phyloP scores from a whole-genome alignment of 768 basidiomycete species.

The Boletus vinaceobasis region DNA sequence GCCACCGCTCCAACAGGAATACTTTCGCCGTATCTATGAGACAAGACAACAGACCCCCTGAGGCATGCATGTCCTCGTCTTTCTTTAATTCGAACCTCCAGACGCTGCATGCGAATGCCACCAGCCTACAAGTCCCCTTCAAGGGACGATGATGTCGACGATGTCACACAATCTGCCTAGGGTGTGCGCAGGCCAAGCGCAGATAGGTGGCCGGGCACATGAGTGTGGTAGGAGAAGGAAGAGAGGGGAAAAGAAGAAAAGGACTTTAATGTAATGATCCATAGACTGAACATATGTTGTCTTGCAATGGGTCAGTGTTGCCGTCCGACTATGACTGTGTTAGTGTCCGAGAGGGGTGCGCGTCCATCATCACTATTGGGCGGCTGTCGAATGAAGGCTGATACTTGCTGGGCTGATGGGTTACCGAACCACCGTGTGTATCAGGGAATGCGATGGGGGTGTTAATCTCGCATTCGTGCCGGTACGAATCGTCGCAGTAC shows the following conservation, averaged over 20 bases:
- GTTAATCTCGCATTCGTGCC: conserved; percentile 84
- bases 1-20: neutral
- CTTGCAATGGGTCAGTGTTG: neutral
- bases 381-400: neutral
- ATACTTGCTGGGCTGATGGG: neutral
- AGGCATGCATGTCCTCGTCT: neutral
- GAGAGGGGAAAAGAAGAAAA: neutral
- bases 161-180: neutral
- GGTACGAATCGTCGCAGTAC: conserved; percentile 83
- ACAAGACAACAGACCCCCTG: neutral
- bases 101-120: neutral
- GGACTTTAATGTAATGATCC: conserved; percentile 17
- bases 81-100: neutral
- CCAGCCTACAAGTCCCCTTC: neutral
- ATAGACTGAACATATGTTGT: neutral
- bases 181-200: neutral
- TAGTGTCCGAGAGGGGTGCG: neutral
- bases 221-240: neutral
- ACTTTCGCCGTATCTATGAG: neutral
- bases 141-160: neutral
- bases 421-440: neutral
- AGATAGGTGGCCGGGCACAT: conserved; percentile 2
- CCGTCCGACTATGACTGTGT: neutral
- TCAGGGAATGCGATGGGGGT: neutral
- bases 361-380: neutral